phyloP scores from a whole-genome alignment of 345 rosid genomes.

The Populus alba region DNA sequence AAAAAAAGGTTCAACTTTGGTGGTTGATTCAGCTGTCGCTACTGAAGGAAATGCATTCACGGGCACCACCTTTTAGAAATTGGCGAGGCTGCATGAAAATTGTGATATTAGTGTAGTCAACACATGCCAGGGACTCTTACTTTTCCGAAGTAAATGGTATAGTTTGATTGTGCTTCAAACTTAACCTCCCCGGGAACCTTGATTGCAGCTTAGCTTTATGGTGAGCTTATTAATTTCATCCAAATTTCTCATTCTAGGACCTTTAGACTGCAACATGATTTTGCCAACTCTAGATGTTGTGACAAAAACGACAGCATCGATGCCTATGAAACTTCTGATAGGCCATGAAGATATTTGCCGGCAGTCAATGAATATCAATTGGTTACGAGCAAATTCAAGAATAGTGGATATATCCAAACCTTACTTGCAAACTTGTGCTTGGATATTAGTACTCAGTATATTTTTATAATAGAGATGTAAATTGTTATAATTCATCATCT shows the following conservation, averaged over 20 bases:
- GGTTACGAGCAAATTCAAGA: neutral
- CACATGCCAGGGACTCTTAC: neutral
- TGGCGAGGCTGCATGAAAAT: constrained; percentile 41
- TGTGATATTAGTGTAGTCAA: neutral
- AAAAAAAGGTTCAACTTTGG: constrained; percentile 48
- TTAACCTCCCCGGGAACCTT: neutral
- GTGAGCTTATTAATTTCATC: neutral
- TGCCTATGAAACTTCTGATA: too few relatives aligned
- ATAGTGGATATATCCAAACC: neutral
- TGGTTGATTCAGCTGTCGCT: constrained; percentile 65
- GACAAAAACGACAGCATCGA: too few relatives aligned
- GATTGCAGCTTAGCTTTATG: neutral
- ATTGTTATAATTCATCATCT: too few relatives aligned
- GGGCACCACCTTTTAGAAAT: constrained; percentile 56
- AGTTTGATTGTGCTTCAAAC: neutral
- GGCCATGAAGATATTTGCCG: neutral
- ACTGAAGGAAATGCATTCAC: constrained; percentile 63
- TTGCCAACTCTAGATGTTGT: neutral
- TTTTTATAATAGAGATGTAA: neutral
- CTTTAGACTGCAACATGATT: neutral
- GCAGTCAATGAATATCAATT: neutral
- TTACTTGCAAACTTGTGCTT: neutral
- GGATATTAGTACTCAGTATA: neutral
- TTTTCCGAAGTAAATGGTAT: neutral
- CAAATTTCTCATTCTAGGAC: neutral